Evolutionary conservation across 306 rosid genomes (phyloP).

Genomic region (Cicer pinnatifidum): DNA sequence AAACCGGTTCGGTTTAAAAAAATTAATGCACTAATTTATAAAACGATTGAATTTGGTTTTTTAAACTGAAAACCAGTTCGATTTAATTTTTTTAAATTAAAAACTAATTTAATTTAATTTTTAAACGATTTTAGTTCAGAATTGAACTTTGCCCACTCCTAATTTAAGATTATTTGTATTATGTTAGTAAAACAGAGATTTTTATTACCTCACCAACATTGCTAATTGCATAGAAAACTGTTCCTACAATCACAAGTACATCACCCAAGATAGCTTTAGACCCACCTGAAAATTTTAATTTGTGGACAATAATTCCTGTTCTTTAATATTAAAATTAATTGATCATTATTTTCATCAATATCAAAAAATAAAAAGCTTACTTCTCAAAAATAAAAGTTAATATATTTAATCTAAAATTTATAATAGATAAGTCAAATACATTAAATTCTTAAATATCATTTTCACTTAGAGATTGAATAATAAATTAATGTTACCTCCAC

Average conservation of each 20-base stretch:
- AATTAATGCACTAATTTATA: too few species aligned
- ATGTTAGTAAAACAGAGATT: not conserved
- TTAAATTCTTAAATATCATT: too few species aligned
- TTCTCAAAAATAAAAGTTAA: not conserved
- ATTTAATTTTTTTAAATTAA: too few species aligned
- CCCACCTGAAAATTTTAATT: constrained; percentile 53
- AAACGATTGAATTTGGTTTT: too few species aligned
- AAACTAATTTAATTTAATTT: too few species aligned
- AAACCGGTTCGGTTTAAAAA: too few species aligned
- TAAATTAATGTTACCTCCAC: constrained; percentile 54
- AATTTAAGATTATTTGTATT: not conserved
- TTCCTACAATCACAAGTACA: constrained; percentile 63
- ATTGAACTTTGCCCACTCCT: too few species aligned
- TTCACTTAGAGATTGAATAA: not conserved
- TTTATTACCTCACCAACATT: constrained; percentile 69
- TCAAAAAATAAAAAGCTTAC: not conserved
- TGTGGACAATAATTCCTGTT: not conserved
- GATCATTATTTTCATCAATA: not conserved
- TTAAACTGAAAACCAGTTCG: too few species aligned
- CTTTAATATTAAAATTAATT: not conserved
- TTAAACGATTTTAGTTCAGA: too few species aligned
- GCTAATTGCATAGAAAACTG: constrained; percentile 67
- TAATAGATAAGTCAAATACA: too few species aligned
- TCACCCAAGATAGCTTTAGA: constrained; percentile 68
- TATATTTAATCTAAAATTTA: too few species aligned